Evolutionary conservation across 768 basidiomycete genomes (phyloP).

Genomic region (Hypsizygus marmoreus): DNA sequence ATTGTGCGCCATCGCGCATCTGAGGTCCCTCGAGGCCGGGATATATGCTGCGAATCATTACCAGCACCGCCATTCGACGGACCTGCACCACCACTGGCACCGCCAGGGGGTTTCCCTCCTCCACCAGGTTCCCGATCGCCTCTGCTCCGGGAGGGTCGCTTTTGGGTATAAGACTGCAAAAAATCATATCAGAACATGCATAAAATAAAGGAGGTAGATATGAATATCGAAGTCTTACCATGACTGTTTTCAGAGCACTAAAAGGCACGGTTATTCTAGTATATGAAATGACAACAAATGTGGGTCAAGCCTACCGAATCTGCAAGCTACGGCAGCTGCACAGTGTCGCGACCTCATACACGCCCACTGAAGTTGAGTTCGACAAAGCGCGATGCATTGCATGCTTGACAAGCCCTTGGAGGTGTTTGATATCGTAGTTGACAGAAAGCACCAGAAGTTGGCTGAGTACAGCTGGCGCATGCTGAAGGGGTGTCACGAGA

Average conservation of each 20-base stretch:
- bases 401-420: conserved; percentile 84
- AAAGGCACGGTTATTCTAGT: conserved; percentile 11
- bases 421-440: conserved; percentile 77
- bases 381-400: conserved; percentile 90
- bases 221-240: conserved; percentile 49
- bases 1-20: conserved; percentile 58
- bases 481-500: conserved; percentile 88
- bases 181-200: conserved; percentile 4
- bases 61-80: conserved; percentile 23
- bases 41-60: conserved; percentile 34
- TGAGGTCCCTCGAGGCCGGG: conserved; percentile 72
- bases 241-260: conserved; percentile 81
- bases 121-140: conserved; percentile 47
- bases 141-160: conserved; percentile 61
- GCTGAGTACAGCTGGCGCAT: conserved; percentile 85
- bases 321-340: conserved; percentile 88
- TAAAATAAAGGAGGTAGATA: neutral
- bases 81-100: conserved; percentile 37
- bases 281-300: conserved; percentile 19
- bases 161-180: conserved; percentile 76
- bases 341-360: conserved; percentile 94
- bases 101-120: conserved; percentile 33
- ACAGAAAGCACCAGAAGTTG: conserved; percentile 83
- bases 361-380: conserved; percentile 83
- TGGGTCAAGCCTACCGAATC: conserved; percentile 60